Evolutionary conservation across 345 rosid genomes (phyloP).

Genomic region (Litchi chinensis): DNA sequence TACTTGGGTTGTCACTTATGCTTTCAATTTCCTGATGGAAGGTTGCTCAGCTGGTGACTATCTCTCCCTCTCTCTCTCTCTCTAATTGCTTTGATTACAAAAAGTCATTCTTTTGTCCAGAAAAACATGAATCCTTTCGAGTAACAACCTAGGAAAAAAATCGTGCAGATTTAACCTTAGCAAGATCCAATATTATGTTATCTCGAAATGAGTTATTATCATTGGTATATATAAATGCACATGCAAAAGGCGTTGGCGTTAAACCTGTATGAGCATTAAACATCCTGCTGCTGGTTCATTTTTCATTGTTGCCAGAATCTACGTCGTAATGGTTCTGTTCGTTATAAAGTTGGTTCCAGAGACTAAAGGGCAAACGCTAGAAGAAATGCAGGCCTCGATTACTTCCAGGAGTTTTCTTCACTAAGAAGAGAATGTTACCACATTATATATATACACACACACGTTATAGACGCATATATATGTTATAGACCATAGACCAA

Average conservation of each 20-base stretch:
- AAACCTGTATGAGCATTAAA: background rate
- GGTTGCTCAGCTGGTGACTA: slow-evolving; percentile 30
- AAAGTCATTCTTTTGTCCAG: background rate
- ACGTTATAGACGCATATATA: too few species aligned
- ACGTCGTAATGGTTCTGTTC: slow-evolving; percentile 35
- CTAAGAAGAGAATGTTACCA: too few species aligned
- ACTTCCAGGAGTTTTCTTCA: too few species aligned
- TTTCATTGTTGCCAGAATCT: slow-evolving; percentile 36
- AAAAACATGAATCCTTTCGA: background rate
- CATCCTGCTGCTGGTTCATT: slow-evolving; percentile 39
- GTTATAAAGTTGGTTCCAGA: slow-evolving; percentile 52
- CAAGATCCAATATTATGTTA: too few species aligned
- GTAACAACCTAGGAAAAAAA: too few species aligned
- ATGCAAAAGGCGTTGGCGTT: too few species aligned
- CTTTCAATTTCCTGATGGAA: slow-evolving; percentile 47
- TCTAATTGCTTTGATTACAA: background rate
- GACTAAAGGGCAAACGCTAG: slow-evolving; percentile 51
- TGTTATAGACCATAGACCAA: too few species aligned
- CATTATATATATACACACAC: too few species aligned
- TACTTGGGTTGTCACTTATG: slow-evolving; percentile 41
- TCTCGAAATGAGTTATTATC: too few species aligned
- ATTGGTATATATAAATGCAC: too few species aligned
- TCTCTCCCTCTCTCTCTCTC: background rate
- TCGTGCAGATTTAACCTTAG: too few species aligned
- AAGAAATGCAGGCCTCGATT: too few species aligned